Base-by-base conservation (phyloP, 768 basidiomycete genomes). In the Nidula microcarpa region DNA sequence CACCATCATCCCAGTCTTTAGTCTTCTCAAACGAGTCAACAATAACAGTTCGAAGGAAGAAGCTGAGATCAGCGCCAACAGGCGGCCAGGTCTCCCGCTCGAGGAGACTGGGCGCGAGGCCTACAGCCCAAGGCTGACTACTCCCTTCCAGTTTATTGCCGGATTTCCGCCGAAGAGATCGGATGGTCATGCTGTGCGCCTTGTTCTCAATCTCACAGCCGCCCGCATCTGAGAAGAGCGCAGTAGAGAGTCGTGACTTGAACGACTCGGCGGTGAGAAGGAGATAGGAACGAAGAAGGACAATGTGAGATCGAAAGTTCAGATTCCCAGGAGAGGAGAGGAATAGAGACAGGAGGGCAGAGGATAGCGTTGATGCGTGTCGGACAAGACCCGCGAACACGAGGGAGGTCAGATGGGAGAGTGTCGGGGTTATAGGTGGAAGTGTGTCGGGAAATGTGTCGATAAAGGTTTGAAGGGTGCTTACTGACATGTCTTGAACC, bases 1-100 rank as follows among this genome's bases (percentile, higher is more conserved):
- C 50, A 46, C 51, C 51, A 34, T 53, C 48, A 56, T 54, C 57
- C 60, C n/a, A 66, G 61, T 52, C 69, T 67, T 36, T 68, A 60
- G 36, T 60, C 33, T 39, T 56, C 64, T 84, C 84, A 36, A 91
- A 73, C 4, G 89, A 86, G 64, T 93, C 93, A 7, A 94, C 81
- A 59, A 96, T 87, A 6, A 95, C 93, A 0, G 89, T 88, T 50
- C 92, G 71, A 43, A 96, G 71, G 58, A 86, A 84, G 68, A 88
- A 94, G 60, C 90, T 89, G 47, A 96, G 72, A 62, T 94, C 92
- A 2, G 87, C 78, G 5, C 90, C 91, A 14, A 88, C 86, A 10
- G 94, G 94, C 0, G 94, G 94, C 94, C 94, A 96, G 4, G 77
- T 81, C 48, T 84, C 82, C 35, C 86, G 75, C 44, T 88, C 84